Evolutionary conservation across 2,329 filamentous ascomycete genomes (phyloP), one percentile per base, ranked within the genome.

Genomic region (Rosellinia necatrix): DNA sequence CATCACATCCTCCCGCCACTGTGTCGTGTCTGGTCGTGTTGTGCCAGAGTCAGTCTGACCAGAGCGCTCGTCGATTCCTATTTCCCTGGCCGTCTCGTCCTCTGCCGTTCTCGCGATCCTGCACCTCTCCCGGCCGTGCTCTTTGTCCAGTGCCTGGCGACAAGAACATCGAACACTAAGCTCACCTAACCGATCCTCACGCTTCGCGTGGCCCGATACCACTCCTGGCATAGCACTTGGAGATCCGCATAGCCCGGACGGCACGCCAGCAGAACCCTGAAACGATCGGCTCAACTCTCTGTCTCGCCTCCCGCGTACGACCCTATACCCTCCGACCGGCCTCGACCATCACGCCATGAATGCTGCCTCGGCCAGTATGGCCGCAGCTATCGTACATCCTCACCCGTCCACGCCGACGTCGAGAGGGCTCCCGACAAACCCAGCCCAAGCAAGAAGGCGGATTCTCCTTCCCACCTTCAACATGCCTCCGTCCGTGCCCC

Each of bases 401-500:
- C 66, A 66, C 44, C 61, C 68, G n/a, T 66, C 67, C 34, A 49
- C 57, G 13, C n/a, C 10, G 6, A 13, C 30, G 6, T 67, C 68
- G 38, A 64, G 69, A 66, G 66, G 63, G 44, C 35, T 69, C 13
- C 64, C 67, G 25, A 56, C 62, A 46, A 67, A 65, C 55, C 57
- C 68, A 42, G 61, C 66, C 44, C 68, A 67, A 55, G 65, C 64
- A 22, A 61, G 68, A 48, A 55, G 69, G 59, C 64, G 69, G 56
- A 50, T 66, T 47, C 68, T 63, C 65, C 63, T 60, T 15, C 56
- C 58, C 66, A 72, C 60, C 42, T 70, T 58, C 48, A 57, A 74
- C 49, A 78, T 77, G 59, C 70, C 70, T 54, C 74, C 70, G 22
- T 75, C 71, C 4, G 76, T 74, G 34, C 74, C 76, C 32, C 76